Percentiles rank a stretch among this genome's conserved stretches.
These are phyloP conservation scores for Phytopythium chamaehyphon DNA, from an alignment of 352 stramenopile species.

Conservation along the genomic window DNA sequence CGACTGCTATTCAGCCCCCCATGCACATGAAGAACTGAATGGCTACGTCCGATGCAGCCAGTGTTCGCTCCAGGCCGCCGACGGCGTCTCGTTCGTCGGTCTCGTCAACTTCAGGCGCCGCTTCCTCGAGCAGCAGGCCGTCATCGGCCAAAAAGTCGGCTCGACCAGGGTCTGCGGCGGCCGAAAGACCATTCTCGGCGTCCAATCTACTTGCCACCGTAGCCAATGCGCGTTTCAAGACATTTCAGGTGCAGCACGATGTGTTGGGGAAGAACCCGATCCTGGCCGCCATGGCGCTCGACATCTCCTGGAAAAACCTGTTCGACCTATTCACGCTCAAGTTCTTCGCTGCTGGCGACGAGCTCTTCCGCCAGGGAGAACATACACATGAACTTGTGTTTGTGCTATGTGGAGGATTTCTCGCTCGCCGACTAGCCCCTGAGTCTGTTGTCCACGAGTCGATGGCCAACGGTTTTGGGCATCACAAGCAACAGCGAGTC, in stretches of 20 bases:
- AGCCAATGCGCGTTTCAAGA: conserved; percentile 45
- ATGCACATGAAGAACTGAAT: too few species aligned
- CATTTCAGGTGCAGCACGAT: conserved; percentile 52
- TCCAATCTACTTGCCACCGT: conserved; percentile 42
- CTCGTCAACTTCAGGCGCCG: neutral
- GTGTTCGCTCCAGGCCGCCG: too few species aligned
- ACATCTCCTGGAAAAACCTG: conserved; percentile 60
- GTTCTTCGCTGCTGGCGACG: conserved; percentile 43
- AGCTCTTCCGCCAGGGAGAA: conserved; percentile 32
- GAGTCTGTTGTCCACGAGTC: conserved; percentile 2
- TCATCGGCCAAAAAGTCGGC: neutral
- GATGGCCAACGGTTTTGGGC: too few species aligned
- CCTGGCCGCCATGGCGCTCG: conserved; percentile 31
- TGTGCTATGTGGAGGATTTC: conserved; percentile 48
- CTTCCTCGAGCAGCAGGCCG: neutral
- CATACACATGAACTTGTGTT: conserved; percentile 42
- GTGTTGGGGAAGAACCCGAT: conserved; percentile 44
- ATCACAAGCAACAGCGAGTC: conserved; percentile 1
- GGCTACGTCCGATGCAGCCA: too few species aligned
- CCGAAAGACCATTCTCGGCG: conserved; percentile 32
- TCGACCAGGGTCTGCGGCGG: neutral
- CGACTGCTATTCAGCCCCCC: too few species aligned
- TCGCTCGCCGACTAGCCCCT: conserved; percentile 11
- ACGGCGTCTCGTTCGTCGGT: neutral
- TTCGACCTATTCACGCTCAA: conserved; percentile 52